Evolutionary conservation across 164 flowering plant genomes (phyloP), one percentile per base, ranked within the genome.

Genomic region (Aristolochia fimbriata): DNA sequence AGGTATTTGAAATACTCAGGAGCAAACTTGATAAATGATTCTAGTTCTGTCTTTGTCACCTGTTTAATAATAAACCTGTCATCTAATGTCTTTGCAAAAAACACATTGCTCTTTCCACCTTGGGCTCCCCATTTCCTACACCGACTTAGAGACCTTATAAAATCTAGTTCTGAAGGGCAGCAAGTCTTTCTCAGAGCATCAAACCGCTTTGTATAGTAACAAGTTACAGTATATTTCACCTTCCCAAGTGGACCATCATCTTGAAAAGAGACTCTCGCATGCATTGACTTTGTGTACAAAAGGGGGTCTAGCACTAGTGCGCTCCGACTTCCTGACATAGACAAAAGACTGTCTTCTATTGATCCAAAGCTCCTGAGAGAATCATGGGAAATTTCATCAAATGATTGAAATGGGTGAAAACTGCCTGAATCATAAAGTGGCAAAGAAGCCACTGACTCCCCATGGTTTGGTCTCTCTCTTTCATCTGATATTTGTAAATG

Each of bases 61-160:
- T 88, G 91, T 70, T 93, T 93, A 63, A 93, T 79, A 59, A 93
- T 88, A 70, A 93, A 93, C 25, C 99, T 70, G 64, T 90, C 97
- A 75, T 93, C 99, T 74, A 83, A 71, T 16, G 96, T 83, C 75
- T 93, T 93, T 16, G 97, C 99, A 61, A 93, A 93, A 65, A 93
- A 93, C 41, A 85, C 97, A 70, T 90, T 88, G 73, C 97, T 93
- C 81, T 93, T 93, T 27, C 99, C 99, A 75, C 99, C 98, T 63
- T 93, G 92, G 8, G 99, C 96, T n/a, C 97, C 88, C 99, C 99
- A 93, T 66, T 88, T 90, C 78, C 85, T 90, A 70, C 99, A 93
- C 15, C 95, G 90, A 68, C 97, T 84, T 25, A 93, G 84, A 55
- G 99, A 93, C 66, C 96, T 79, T 52, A 90, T 56, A 57, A 69